phyloP scores from a whole-genome alignment of 768 basidiomycete species.

The Porphyrellus cyaneotinctus region DNA sequence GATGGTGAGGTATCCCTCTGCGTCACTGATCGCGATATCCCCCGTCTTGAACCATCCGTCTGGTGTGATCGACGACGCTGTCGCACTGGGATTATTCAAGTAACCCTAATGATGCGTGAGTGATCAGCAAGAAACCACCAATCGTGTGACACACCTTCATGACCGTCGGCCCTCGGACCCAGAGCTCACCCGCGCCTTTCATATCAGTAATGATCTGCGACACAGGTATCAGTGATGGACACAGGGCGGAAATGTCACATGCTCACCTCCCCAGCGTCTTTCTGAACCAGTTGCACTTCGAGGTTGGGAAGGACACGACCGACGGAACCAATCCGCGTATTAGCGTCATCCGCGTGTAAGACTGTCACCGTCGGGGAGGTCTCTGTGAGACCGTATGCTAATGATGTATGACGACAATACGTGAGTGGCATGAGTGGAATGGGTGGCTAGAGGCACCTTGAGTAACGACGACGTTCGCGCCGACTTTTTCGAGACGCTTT shows the following conservation, averaged over 20 bases:
- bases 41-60: conserved; percentile 90
- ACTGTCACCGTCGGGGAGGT: conserved; percentile 71
- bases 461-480: conserved; percentile 38
- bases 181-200: conserved; percentile 67
- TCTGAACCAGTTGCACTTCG: conserved; percentile 66
- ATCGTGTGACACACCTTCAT: conserved; percentile 65
- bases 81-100: conserved; percentile 67
- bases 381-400: conserved; percentile 79
- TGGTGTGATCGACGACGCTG: conserved; percentile 58
- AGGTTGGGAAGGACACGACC: conserved; percentile 73
- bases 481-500: conserved; percentile 38
- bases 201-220: conserved; percentile 27
- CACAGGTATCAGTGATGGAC: neutral
- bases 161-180: conserved; percentile 71
- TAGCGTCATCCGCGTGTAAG: conserved; percentile 40
- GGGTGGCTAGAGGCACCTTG: conserved; percentile 42
- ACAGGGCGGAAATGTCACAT: too few relatives aligned
- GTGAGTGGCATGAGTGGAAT: neutral
- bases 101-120: conserved; percentile 53
- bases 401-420: neutral
- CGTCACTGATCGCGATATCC: conserved; percentile 66
- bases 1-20: conserved; percentile 69
- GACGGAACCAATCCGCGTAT: conserved; percentile 56
- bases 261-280: conserved; percentile 48
- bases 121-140: neutral